Conservation (phyloP, 176 grass and related monocot genomes). For the Eleusine coracana region DNA sequence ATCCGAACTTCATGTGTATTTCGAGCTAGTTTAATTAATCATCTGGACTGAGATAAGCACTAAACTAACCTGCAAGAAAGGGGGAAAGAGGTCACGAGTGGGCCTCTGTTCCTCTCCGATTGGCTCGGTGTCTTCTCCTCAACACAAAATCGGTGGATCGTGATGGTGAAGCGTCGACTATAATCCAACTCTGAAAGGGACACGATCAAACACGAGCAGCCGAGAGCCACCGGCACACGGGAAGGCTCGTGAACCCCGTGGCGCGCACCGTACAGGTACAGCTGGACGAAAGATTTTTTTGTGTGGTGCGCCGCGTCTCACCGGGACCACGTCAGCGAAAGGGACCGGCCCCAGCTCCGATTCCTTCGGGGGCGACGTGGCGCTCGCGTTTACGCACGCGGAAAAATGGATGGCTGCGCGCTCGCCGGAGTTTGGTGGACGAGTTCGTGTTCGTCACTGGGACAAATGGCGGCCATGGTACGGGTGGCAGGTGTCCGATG, state of each 20-base stretch:
- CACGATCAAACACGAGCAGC: neutral
- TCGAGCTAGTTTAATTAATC: neutral
- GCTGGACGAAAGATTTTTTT: neutral
- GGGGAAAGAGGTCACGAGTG: neutral
- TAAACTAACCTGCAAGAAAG: neutral
- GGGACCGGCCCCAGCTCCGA: neutral
- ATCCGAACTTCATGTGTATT: neutral
- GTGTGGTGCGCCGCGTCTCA: neutral
- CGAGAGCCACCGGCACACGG: neutral
- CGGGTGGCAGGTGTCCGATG: neutral
- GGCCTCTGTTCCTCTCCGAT: neutral
- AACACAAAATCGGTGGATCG: neutral
- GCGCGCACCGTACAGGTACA: neutral
- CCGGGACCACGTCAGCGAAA: neutral
- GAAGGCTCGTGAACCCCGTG: slow-evolving; percentile 33
- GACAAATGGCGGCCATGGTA: no score
- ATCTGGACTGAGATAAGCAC: neutral
- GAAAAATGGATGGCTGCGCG: neutral
- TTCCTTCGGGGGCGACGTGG: neutral
- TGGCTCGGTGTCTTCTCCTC: neutral
- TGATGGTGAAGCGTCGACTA: neutral
- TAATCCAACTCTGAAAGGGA: neutral
- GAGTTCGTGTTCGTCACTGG: neutral
- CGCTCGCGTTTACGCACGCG: neutral
- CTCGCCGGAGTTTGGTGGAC: neutral